phyloP scores from a whole-genome alignment of 257 asterid species.

The Nicotiana attenuata region DNA sequence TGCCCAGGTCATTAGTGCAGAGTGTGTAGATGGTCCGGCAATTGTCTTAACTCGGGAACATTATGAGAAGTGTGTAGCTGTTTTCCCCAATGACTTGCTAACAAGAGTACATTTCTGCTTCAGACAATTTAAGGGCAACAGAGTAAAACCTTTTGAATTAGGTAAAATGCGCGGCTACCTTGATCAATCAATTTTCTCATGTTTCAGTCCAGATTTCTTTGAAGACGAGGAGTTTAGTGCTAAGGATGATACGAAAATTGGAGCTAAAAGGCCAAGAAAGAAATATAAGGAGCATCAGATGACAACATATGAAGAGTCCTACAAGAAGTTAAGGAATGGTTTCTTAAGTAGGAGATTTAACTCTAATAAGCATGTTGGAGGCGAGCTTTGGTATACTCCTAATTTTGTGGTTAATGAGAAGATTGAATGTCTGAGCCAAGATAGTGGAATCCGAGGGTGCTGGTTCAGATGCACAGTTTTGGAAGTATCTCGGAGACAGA shows the following conservation, averaged over 20 bases:
- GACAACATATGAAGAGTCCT: conserved; percentile 36
- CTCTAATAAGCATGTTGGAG: conserved; percentile 44
- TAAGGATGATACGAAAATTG: conserved; percentile 68
- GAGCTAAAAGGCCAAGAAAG: conserved; percentile 63
- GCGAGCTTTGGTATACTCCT: conserved; percentile 26
- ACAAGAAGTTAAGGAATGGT: conserved; percentile 39
- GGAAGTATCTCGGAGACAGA: conserved; percentile 58
- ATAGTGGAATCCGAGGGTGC: conserved; percentile 98
- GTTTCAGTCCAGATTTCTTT: conserved; percentile 86
- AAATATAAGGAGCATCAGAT: conserved; percentile 44
- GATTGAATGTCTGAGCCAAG: conserved; percentile 84
- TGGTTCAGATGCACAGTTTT: conserved; percentile 83
- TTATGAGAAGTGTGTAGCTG: conserved; percentile 76
- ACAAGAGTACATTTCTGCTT: conserved; percentile 76
- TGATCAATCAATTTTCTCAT: conserved; percentile 77
- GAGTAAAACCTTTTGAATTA: conserved; percentile 77
- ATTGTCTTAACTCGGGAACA: conserved; percentile 74
- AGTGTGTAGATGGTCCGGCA: conserved; percentile 96
- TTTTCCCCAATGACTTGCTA: conserved; percentile 68
- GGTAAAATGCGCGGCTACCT: conserved; percentile 76
- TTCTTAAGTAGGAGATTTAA: conserved; percentile 29
- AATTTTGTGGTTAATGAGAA: conserved; percentile 46
- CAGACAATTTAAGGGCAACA: conserved; percentile 75
- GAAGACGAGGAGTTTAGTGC: conserved; percentile 77
- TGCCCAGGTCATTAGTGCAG: conserved; percentile 90